Evolutionary conservation across 805 yeast species (phyloP).

Genomic region (Metschnikowia santaceciliae): DNA sequence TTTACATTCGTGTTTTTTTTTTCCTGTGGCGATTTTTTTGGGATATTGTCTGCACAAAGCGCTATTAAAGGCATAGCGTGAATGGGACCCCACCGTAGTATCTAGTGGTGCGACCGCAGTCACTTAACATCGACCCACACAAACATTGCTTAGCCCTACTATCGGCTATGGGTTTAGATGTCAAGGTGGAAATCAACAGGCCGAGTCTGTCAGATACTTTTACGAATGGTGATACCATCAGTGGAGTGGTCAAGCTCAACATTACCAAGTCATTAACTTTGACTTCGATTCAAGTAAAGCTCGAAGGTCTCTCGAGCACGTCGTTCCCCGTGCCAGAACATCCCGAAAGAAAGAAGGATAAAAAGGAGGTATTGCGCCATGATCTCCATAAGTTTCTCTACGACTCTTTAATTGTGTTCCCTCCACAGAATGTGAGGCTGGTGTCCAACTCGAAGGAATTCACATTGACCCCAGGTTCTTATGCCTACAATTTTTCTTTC

Average conservation of each 20-base stretch:
- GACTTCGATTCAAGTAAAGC: conserved; percentile 47
- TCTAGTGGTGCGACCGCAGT: background rate
- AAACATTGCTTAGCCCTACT: background rate
- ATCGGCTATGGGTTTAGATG: conserved; percentile 18
- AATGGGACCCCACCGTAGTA: background rate
- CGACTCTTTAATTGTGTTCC: conserved; percentile 48
- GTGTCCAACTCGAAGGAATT: conserved; percentile 43
- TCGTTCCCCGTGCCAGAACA: conserved; percentile 27
- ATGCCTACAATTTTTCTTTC: conserved; percentile 47
- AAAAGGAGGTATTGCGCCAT: conserved; percentile 19
- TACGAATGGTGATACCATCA: conserved; percentile 44
- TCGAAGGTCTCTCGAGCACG: conserved; percentile 46
- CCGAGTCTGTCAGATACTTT: conserved; percentile 31
- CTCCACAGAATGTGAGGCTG: conserved; percentile 45
- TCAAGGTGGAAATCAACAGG: conserved; percentile 31
- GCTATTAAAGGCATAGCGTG: background rate
- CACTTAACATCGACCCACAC: background rate
- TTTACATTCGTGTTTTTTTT: background rate
- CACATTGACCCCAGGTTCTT: conserved; percentile 48
- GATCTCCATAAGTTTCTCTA: conserved; percentile 48
- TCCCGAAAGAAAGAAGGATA: conserved; percentile 9
- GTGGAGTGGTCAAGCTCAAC: conserved; percentile 38
- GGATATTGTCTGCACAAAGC: background rate
- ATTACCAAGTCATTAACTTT: conserved; percentile 41
- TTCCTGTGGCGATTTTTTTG: background rate